A percentile compares a stretch with the other conserved stretches of the same genome.
Conservation (phyloP, 148 eudicot genomes). For the Diospyros lotus region DNA sequence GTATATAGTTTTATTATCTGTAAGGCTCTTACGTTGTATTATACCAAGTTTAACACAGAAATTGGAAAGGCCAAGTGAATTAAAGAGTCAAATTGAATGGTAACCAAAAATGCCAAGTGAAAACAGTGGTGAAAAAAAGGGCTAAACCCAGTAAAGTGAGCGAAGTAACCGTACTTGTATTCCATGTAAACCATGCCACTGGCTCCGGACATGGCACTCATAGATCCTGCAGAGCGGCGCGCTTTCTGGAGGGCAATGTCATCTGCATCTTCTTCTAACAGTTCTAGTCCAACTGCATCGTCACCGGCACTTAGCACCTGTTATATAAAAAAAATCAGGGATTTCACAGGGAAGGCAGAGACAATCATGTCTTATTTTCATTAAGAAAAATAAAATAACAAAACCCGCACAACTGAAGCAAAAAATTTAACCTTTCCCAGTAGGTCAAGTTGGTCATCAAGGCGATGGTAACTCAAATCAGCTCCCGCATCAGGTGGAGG, state of each 20-base stretch:
- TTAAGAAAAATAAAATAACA: not conserved
- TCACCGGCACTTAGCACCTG: constrained; percentile 92
- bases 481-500: constrained; percentile 82
- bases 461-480: constrained; percentile 55
- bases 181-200: constrained; percentile 91
- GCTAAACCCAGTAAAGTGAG: too few relatives aligned
- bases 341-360: not conserved
- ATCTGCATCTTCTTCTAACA: constrained; percentile 87
- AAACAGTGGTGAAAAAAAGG: too few relatives aligned
- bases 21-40: too few relatives aligned
- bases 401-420: not conserved
- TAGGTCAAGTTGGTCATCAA: constrained; percentile 66
- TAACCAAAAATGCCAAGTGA: too few relatives aligned
- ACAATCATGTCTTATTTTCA: not conserved
- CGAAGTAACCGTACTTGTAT: constrained; percentile 48
- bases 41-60: too few relatives aligned
- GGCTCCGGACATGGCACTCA: constrained; percentile 98
- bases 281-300: constrained; percentile 79
- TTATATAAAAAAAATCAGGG: not conserved
- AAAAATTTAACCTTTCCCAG: constrained; percentile 54
- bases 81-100: too few relatives aligned
- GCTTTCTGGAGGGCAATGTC: constrained; percentile 57
- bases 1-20: too few relatives aligned
- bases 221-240: constrained; percentile 71
- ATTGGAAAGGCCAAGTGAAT: too few relatives aligned